These are phyloP conservation scores for Ramalina intermedia DNA, from an alignment of 495 filamentous ascomycete species.

Conservation along the genomic window DNA sequence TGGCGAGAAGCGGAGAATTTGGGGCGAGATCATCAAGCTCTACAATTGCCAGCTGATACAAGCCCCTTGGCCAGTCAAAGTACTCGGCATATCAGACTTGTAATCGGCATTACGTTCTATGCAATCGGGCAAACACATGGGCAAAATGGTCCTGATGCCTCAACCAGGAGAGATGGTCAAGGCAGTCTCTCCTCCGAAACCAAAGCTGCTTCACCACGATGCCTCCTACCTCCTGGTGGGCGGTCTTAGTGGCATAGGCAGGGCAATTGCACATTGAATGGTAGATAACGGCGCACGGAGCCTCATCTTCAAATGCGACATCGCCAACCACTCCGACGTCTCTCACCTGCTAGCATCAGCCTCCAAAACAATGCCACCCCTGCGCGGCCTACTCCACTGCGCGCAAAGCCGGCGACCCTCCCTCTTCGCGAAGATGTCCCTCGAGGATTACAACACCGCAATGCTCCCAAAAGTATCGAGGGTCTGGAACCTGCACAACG, in stretches of 20 bases:
- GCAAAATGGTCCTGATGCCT: conserved; percentile 32
- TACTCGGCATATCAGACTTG: conserved; percentile 26
- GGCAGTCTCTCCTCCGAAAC: conserved; percentile 2
- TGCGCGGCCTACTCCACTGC: conserved; percentile 26
- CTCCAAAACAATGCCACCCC: conserved; percentile 9
- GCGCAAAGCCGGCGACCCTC: conserved; percentile 19
- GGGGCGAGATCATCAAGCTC: background rate
- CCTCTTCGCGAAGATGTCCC: conserved; percentile 8
- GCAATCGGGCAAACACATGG: conserved; percentile 35
- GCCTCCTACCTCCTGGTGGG: conserved; percentile 30
- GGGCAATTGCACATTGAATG: conserved; percentile 25
- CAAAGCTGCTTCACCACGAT: conserved; percentile 8
- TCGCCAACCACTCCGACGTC: conserved; percentile 11
- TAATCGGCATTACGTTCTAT: conserved; percentile 32
- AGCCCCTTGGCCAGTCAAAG: conserved; percentile 28
- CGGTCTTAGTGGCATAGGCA: conserved; percentile 31
- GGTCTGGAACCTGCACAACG: conserved; percentile 28
- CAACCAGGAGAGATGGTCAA: conserved; percentile 12
- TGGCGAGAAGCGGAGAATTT: conserved; percentile 1
- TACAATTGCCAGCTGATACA: background rate
- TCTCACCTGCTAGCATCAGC: background rate
- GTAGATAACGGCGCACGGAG: conserved; percentile 24
- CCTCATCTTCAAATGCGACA: conserved; percentile 22
- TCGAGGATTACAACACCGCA: conserved; percentile 6
- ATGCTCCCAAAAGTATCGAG: conserved; percentile 25